Base-by-base conservation (phyloP, 257 asterid species). In the Solanum gracilifrons region DNA sequence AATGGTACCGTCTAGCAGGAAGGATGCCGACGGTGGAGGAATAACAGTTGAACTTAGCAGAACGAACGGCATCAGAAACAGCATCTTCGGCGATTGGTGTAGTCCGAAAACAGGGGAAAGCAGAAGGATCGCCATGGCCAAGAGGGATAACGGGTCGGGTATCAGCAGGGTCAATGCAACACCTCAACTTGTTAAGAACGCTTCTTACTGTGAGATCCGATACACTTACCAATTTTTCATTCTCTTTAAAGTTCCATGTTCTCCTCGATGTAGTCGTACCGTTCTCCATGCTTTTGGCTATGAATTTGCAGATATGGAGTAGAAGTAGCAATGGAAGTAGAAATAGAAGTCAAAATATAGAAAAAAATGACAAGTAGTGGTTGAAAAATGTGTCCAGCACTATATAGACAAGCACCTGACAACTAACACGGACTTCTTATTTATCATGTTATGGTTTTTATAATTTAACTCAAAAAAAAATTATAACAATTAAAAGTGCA, bases 81-180 rank as follows among this genome's bases (percentile, higher is more conserved):
- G 98, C 99, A 35, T 92, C 94, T 64, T 89, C 98, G 2, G 97
- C 99, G 1, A 86, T 87, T 20, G 90, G 35, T 32, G 94, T 31
- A 66, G 98, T 95, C 35, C 94, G 91, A 60, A 93, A 95, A 85
- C 92, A 92, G 15, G 98, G 94, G 86, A 94, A 95, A 27, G 95
- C 90, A 85, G 99, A 96, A 8, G 99, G 99, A 71, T 96, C 99
- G 41, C 99, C 99, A 43, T 93, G 96, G 55, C 94, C 98, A 29
- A 96, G 94, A 16, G 94, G 95, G 82, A 96, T 91, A 9, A 89
- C 88, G 62, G 93, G 91, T 18, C 97, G 88, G 11, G 91, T 8
- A 16, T 93, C 98, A 25, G 86, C 77, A 2, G 90, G 85, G 83
- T 92, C 79, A 88, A 96, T 87, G 75, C 93, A 89, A 2, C 39